A percentile compares a stretch with the other conserved stretches of the same genome.
Evolutionary conservation across 2,329 filamentous ascomycete genomes (phyloP).

Genomic region (Gaeumannomyces tritici): DNA sequence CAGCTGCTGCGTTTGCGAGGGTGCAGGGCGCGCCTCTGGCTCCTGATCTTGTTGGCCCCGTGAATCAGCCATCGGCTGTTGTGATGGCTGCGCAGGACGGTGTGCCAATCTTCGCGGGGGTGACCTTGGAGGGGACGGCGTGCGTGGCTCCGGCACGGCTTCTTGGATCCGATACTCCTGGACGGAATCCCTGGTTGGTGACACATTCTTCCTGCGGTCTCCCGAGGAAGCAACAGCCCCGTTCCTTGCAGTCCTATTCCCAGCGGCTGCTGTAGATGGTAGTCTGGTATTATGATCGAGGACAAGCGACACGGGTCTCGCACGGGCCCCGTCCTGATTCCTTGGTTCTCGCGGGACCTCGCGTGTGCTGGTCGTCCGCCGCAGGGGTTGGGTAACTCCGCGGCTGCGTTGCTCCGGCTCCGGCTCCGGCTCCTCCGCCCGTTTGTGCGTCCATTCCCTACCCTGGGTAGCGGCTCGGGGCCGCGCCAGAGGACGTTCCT

Average conservation of each 20-base stretch:
- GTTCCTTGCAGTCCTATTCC: not conserved
- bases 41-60: not conserved
- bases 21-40: not conserved
- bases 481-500: constrained; percentile 20
- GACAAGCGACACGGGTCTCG: not conserved
- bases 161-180: not conserved
- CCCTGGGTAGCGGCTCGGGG: not conserved
- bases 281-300: not conserved
- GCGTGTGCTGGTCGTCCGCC: not conserved
- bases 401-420: not conserved
- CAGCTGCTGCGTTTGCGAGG: constrained; percentile 30
- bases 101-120: not conserved
- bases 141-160: not conserved
- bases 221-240: not conserved
- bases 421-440: not conserved
- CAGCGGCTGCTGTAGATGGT: not conserved
- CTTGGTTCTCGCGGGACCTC: not conserved
- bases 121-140: not conserved
- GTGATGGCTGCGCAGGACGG: not conserved
- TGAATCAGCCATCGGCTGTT: not conserved
- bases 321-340: not conserved
- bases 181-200: not conserved
- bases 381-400: not conserved
- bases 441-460: not conserved
- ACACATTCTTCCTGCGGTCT: not conserved